phyloP scores from a whole-genome alignment of 1,284 basidiomycete genomes.

The Papiliotrema laurentii region DNA sequence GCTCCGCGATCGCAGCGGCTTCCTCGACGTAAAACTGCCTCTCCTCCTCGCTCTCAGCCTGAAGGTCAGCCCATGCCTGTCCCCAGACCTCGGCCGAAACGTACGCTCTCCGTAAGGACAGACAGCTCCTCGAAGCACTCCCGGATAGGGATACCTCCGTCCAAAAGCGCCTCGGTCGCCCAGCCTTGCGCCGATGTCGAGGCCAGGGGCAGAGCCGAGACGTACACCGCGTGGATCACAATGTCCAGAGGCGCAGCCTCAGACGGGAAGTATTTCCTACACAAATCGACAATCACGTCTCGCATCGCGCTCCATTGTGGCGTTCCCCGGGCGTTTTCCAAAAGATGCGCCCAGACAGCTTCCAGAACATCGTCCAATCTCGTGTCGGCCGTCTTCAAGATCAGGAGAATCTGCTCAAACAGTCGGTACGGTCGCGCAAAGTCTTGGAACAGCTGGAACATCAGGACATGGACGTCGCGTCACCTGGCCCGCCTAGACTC shows the following conservation, averaged over 20 bases:
- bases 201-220: constrained; percentile 12
- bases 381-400: constrained; percentile 90
- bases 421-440: constrained; percentile 86
- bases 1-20: constrained; percentile 25
- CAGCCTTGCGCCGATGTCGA: constrained; percentile 17
- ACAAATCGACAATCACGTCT: constrained; percentile 61
- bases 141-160: constrained; percentile 33
- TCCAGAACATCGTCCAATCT: constrained; percentile 74
- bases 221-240: constrained; percentile 36
- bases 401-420: constrained; percentile 78
- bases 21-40: constrained; percentile 43
- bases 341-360: constrained; percentile 83
- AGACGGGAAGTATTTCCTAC: constrained; percentile 81
- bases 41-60: constrained; percentile 17
- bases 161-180: constrained; percentile 32
- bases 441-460: constrained; percentile 70
- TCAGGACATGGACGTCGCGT: too few species aligned
- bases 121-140: constrained; percentile 37
- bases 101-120: constrained; percentile 32
- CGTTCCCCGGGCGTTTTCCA: constrained; percentile 51
- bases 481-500: too few species aligned
- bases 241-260: constrained; percentile 75
- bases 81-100: not conserved
- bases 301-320: constrained; percentile 16
- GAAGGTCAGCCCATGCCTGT: constrained; percentile 2